These are phyloP conservation scores for Hemisphaericaspora xylanilytica DNA, from an alignment of 1,139 yeast species.

Conservation along the genomic window DNA sequence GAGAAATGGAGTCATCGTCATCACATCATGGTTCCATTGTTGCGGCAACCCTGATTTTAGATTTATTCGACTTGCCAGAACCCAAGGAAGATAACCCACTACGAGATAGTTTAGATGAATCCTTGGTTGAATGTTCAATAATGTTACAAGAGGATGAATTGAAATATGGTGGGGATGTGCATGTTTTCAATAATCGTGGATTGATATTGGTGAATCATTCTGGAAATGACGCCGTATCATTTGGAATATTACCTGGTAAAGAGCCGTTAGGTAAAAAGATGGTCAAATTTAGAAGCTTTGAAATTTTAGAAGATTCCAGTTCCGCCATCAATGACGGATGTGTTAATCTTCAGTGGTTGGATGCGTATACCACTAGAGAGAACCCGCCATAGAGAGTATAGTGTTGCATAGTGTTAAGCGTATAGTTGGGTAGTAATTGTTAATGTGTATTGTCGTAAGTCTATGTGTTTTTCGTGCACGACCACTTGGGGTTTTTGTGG, in stretches of 20 bases:
- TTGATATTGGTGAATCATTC: conserved; percentile 22
- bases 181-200: conserved; percentile 28
- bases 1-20: not conserved
- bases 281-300: conserved; percentile 49
- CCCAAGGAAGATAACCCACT: conserved; percentile 29
- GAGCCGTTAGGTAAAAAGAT: conserved; percentile 8
- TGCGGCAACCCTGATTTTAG: conserved; percentile 8
- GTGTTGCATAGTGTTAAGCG: too few species aligned
- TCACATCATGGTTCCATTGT: not conserved
- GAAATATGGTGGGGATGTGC: conserved; percentile 32
- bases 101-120: conserved; percentile 20
- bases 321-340: conserved; percentile 64
- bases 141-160: conserved; percentile 38
- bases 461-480: not conserved
- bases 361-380: conserved; percentile 65
- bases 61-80: conserved; percentile 37
- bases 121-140: conserved; percentile 24
- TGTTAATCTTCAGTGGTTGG: conserved; percentile 70
- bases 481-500: not conserved
- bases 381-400: conserved; percentile 49
- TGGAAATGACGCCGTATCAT: conserved; percentile 18
- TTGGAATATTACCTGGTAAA: conserved; percentile 18
- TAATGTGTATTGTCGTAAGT: not conserved
- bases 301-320: conserved; percentile 67
- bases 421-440: too few species aligned